Percentiles rank a stretch among this genome's conserved stretches.
Conservation (phyloP, 2,329 filamentous ascomycete genomes). For the Acarospora socialis region DNA sequence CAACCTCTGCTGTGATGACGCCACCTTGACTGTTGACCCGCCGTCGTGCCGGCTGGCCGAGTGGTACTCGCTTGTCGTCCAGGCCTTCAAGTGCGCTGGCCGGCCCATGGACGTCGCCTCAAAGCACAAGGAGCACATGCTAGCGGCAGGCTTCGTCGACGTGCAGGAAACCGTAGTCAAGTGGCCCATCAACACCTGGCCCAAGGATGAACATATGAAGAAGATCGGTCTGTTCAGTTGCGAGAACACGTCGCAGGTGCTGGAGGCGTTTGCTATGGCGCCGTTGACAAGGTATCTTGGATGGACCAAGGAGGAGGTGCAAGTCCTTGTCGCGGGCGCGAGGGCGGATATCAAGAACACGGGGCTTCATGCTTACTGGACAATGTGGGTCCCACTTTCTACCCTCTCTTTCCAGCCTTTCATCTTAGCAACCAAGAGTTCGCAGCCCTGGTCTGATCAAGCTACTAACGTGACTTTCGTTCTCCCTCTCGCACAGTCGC, state of each 20-base stretch:
- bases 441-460: not conserved
- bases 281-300: slow-evolving; percentile 27
- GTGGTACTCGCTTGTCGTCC: slow-evolving; percentile 12
- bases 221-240: slow-evolving; percentile 34
- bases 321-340: slow-evolving; percentile 23
- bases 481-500: not conserved
- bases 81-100: slow-evolving; percentile 27
- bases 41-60: slow-evolving; percentile 20
- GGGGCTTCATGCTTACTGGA: too few species aligned
- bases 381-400: too few species aligned
- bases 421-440: too few species aligned
- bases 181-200: slow-evolving; percentile 32
- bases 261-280: slow-evolving; percentile 30
- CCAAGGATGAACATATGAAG: slow-evolving; percentile 35
- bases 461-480: not conserved
- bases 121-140: slow-evolving; percentile 26
- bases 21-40: slow-evolving; percentile 23
- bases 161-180: slow-evolving; percentile 22
- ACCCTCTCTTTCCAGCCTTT: too few species aligned
- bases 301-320: slow-evolving; percentile 31
- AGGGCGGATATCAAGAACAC: slow-evolving; percentile 20
- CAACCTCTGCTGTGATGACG: slow-evolving; percentile 26
- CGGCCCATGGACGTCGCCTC: slow-evolving; percentile 24
- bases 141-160: slow-evolving; percentile 29
- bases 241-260: slow-evolving; percentile 27